These are phyloP conservation scores for Inga oerstediana DNA, from an alignment of 306 rosid species.

Conservation along the genomic window DNA sequence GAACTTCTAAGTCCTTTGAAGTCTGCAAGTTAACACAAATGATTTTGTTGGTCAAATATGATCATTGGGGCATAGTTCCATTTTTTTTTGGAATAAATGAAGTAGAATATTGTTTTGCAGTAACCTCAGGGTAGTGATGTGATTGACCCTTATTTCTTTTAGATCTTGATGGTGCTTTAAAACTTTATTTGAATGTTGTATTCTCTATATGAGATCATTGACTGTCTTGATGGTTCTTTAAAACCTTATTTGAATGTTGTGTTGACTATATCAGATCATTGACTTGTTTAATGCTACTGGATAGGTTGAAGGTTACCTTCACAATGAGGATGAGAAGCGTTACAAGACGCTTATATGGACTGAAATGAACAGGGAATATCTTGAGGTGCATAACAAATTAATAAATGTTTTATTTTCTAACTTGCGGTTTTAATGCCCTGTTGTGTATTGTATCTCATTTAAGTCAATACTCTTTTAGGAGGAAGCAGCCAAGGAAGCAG, in stretches of 20 bases:
- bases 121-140: too few relatives aligned
- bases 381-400: constrained; percentile 56
- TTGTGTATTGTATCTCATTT: background rate
- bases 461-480: background rate
- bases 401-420: background rate
- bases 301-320: constrained; percentile 67
- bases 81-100: too few relatives aligned
- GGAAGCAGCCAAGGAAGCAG: constrained; percentile 65
- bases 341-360: constrained; percentile 65
- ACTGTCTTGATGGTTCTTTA: background rate
- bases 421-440: background rate
- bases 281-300: constrained; percentile 14
- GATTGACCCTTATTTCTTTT: too few relatives aligned
- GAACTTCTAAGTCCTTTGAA: too few relatives aligned
- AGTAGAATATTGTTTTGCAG: too few relatives aligned
- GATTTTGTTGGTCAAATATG: background rate
- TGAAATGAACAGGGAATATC: constrained; percentile 67
- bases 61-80: background rate
- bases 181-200: background rate
- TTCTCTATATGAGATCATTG: background rate
- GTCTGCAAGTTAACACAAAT: too few relatives aligned
- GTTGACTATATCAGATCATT: too few relatives aligned
- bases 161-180: constrained; percentile 4
- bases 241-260: too few relatives aligned
- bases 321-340: constrained; percentile 64